Base-by-base conservation (phyloP, 2,329 filamentous ascomycete species). In the Talaromyces marneffei region DNA sequence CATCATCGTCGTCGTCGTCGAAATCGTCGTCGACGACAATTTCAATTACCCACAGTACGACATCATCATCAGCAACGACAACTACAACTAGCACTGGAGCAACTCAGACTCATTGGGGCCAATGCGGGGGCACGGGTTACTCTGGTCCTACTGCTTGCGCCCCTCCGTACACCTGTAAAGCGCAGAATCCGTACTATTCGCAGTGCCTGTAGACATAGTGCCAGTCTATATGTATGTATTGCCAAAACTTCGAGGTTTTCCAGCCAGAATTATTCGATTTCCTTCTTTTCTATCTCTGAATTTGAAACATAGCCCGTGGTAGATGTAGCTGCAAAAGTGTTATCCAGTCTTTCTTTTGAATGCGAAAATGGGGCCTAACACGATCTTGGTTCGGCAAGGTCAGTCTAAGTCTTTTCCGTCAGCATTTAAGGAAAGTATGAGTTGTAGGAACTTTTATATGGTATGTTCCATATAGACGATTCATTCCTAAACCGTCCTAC, bases 41-140 rank as follows among this genome's bases (percentile, higher is more conserved):
- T 33, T 33, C 46, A 52, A 52, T 27, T 33, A 52, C 3, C 46
- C 31, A 16, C 31, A 54, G 31, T 18, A 54, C 50, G 8, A 35
- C 50, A 7, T 35, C 50, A 23, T 54, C 50, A 23, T 31, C 31
- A 33, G 29, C 31, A 37, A 54, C 29, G 18, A 54, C 29, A 37
- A 54, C 31, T 37, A 23, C 50, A 23, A 54, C 31, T 18, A 37
- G 31, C 14, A 33, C 10, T 12, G 39, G 56, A 23, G 35, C 59
- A 0, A 62, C 62, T 20, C 65, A 65, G 42, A 61, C 65, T 6
- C 57, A 64, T 10, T 66, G 61, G 10, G 66, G 66, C n/a, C 69
- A 73, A 65, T 72, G 71, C 53, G 70, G 68, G 39, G 71, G 71
- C 7, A 55, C 8, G 10, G 64, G 62, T 18, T 73, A 71, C 69